These are phyloP conservation scores for Alnus rubra DNA, from an alignment of 306 rosid genomes.

Conservation along the genomic window DNA sequence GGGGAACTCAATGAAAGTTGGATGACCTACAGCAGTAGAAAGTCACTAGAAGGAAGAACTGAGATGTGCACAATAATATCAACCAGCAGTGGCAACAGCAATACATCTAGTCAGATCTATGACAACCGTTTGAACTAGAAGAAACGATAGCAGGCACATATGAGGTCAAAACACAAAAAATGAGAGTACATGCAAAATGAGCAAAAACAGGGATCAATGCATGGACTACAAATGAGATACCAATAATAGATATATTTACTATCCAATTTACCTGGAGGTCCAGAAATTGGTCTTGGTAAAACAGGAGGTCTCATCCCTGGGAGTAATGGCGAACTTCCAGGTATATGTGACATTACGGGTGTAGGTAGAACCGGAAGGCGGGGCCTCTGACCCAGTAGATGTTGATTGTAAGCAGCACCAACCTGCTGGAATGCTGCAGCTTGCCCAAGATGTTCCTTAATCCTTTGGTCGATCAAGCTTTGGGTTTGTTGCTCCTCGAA, in stretches of 20 bases:
- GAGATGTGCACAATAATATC: neutral
- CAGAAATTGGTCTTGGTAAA: constrained; percentile 78
- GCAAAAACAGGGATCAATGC: neutral
- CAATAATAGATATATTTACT: neutral
- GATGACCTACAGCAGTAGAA: neutral
- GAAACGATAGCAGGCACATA: neutral
- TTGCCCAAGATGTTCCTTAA: constrained; percentile 97
- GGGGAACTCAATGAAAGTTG: neutral
- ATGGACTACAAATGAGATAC: neutral
- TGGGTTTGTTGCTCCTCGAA: constrained; percentile 98
- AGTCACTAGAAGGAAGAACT: neutral
- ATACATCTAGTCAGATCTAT: neutral
- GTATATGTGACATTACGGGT: constrained; percentile 52
- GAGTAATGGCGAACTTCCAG: constrained; percentile 56
- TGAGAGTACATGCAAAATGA: neutral
- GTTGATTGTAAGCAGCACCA: constrained; percentile 85
- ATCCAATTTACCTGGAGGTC: constrained; percentile 63
- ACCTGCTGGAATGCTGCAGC: constrained; percentile 87
- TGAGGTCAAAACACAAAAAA: neutral
- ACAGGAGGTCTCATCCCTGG: constrained; percentile 83
- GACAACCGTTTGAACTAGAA: neutral
- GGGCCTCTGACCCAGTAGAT: constrained; percentile 71
- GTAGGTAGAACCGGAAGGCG: constrained; percentile 71
- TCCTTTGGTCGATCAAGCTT: constrained; percentile 89
- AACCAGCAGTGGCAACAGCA: neutral